Evolutionary conservation across 192 early-diverging fungal genomes (phyloP).

Genomic region (Linderina pennispora): DNA sequence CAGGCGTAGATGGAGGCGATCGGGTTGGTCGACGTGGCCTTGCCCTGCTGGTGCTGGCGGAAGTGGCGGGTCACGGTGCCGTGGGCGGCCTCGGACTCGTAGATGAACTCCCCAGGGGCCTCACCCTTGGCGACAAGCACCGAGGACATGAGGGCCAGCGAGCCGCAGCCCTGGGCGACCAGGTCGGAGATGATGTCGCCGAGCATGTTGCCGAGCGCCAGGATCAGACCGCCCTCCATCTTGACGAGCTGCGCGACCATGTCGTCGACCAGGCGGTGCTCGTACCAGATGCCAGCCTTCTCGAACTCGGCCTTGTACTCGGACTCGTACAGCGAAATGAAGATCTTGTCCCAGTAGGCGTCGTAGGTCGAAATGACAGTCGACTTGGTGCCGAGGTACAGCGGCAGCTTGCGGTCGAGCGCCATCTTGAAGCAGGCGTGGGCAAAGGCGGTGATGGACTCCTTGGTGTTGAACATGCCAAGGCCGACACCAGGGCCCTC

Average conservation of each 20-base stretch:
- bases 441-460: constrained; percentile 93
- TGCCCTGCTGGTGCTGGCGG: constrained; percentile 94
- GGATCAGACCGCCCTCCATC: constrained; percentile 88
- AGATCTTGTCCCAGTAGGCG: constrained; percentile 98
- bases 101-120: constrained; percentile 61
- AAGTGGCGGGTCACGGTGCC: constrained; percentile 95
- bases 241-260: constrained; percentile 98
- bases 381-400: constrained; percentile 96
- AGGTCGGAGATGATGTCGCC: constrained; percentile 95
- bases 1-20: constrained; percentile 96
- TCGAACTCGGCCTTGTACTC: constrained; percentile 82
- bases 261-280: constrained; percentile 97
- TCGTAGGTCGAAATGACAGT: constrained; percentile 97
- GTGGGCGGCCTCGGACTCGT: constrained; percentile 96
- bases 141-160: constrained; percentile 94
- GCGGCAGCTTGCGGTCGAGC: constrained; percentile 79
- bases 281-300: constrained; percentile 88
- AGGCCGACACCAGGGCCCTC: constrained; percentile 81
- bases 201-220: constrained; percentile 95
- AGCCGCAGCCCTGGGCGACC: constrained; percentile 95
- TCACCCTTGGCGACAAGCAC: constrained; percentile 91
- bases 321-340: constrained; percentile 80
- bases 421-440: constrained; percentile 92
- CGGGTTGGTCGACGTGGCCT: constrained; percentile 93
- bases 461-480: constrained; percentile 93